Conservation (phyloP, 2,329 filamentous ascomycete genomes). For the Bipolaris gigantea region DNA sequence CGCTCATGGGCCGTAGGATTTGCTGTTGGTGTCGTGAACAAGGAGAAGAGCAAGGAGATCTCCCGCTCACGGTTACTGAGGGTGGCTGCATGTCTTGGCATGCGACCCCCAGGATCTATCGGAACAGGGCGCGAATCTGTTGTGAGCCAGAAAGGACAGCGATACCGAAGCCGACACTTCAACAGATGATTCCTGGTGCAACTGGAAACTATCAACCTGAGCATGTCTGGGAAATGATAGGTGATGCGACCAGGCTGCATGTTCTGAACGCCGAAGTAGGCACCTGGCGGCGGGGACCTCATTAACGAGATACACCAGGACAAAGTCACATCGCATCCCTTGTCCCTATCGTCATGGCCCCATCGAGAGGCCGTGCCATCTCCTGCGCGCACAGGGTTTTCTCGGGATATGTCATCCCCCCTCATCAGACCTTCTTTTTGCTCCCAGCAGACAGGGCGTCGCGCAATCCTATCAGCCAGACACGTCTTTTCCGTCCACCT, state of each 20-base stretch:
- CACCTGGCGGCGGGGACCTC: slow-evolving; percentile 5
- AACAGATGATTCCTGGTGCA: background rate
- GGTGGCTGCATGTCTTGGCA: background rate
- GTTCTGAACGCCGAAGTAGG: slow-evolving; percentile 4
- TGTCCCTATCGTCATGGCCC: slow-evolving; percentile 17
- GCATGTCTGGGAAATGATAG: background rate
- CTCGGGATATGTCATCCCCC: background rate
- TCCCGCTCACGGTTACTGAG: background rate
- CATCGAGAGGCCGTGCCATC: slow-evolving; percentile 17
- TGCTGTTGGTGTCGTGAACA: background rate
- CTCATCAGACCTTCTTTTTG: background rate
- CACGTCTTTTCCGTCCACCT: background rate
- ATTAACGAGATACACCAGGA: slow-evolving; percentile 5
- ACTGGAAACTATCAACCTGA: background rate
- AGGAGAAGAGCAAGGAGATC: background rate
- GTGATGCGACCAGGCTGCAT: slow-evolving; percentile 7
- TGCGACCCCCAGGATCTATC: background rate
- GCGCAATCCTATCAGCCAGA: background rate
- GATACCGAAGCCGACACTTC: too few relatives aligned
- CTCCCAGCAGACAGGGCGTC: slow-evolving; percentile 1
- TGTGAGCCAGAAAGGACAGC: background rate
- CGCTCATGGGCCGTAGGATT: background rate
- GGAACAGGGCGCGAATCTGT: background rate
- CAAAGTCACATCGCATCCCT: background rate
- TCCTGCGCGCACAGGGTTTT: background rate